Evolutionary conservation across 2,329 filamentous ascomycete genomes (phyloP).

Genomic region (Cryphonectria carpinicola): DNA sequence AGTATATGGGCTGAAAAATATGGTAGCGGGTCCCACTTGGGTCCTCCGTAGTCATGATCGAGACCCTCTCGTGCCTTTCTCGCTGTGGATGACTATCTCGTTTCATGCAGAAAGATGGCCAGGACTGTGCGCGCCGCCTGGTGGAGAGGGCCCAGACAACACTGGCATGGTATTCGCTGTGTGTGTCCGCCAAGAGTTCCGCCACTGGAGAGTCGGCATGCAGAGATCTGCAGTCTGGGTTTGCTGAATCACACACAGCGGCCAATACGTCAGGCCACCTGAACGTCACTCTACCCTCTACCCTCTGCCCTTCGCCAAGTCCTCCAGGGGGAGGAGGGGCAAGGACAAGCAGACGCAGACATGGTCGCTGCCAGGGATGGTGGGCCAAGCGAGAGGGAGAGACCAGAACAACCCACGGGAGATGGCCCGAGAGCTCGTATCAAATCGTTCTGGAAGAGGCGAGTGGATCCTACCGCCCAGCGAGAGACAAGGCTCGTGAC

Average conservation of each 20-base stretch:
- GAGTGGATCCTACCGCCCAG: constrained; percentile 14
- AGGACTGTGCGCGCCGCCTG: background rate
- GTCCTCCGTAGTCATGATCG: background rate
- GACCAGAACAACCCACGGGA: background rate
- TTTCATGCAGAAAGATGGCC: background rate
- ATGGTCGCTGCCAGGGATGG: background rate
- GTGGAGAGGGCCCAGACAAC: background rate
- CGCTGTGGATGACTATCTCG: background rate
- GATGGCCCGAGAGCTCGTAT: constrained; percentile 19
- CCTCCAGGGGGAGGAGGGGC: background rate
- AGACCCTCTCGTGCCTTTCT: background rate
- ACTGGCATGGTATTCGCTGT: background rate
- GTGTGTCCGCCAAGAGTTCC: background rate
- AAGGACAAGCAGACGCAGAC: background rate
- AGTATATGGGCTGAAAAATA: background rate
- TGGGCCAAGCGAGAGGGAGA: constrained; percentile 1
- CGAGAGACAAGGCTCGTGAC: background rate
- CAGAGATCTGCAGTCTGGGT: constrained; percentile 13
- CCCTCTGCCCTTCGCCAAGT: background rate
- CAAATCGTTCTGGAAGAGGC: constrained; percentile 26
- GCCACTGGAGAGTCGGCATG: background rate
- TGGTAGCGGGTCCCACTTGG: background rate
- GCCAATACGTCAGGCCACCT: constrained; percentile 14
- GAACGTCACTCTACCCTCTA: background rate
- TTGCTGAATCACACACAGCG: constrained; percentile 9